Base-by-base conservation (phyloP, 2,329 filamentous ascomycete species). In the Pleoardoris graminearum region DNA sequence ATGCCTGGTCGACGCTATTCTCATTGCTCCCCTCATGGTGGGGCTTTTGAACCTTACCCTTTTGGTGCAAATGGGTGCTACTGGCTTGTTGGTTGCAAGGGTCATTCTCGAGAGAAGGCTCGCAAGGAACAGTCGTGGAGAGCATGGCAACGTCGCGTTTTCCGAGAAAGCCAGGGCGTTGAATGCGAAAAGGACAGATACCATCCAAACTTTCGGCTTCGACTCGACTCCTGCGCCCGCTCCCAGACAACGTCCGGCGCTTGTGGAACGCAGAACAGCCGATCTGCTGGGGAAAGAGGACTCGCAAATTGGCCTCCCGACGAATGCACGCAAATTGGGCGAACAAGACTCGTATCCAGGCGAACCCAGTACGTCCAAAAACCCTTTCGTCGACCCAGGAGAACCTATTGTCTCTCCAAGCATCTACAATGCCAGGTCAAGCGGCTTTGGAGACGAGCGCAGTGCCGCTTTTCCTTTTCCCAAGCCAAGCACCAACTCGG, bases 71-170 rank as follows among this genome's bases (percentile, higher is more conserved):
- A 52, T 68, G 33, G 58, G 55, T 23, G 57, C 65, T 1, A 58
- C 55, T 7, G 59, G 53, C 11, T 30, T 68, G n/a, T 30, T 67
- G 0, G 59, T 55, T 3, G 44, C 68, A 14, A 51, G 67, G 17
- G 46, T 51, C 3, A 68, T 62, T 55, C 48, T 69, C n/a, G 67
- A 69, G 48, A 58, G 60, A 19, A 58, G 63, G 36, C 65, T 69
- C 11, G 64, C 65, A 5, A 59, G 61, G 2, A 50, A 45, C 6
- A 7, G 51, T 16, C 51, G 57, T 7, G 35, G 41, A 7, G 52
- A 50, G 3, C 41, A 19, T 29, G 29, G 33, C 4, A 33, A 46
- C 25, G 46, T 23, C 14, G 10, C 7, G 7, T 16, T 41, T 10
- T 3, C 11, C 8, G 37, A 47, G 33, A 51, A 51, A 12, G 23